A percentile compares a stretch with the other conserved stretches of the same genome.
Evolutionary conservation across 1,139 yeast species (phyloP).

Genomic region (Candida smagusa): DNA sequence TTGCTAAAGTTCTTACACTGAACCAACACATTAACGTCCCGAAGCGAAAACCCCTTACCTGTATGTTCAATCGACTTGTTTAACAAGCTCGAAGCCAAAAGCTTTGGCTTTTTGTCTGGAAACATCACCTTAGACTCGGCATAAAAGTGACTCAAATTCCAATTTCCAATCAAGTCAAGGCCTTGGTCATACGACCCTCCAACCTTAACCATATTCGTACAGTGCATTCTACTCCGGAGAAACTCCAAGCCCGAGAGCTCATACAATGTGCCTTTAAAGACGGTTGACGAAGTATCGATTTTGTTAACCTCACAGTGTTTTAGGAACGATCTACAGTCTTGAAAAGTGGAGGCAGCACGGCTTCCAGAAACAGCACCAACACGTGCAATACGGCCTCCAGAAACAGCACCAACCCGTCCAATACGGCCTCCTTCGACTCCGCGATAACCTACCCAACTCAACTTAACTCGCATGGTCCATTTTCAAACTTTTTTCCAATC

Average conservation of each 20-base stretch:
- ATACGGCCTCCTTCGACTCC: too few species aligned
- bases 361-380: too few species aligned
- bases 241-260: slow-evolving; percentile 55
- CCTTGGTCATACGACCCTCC: slow-evolving; percentile 81
- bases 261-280: slow-evolving; percentile 67
- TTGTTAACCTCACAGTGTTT: slow-evolving; percentile 24
- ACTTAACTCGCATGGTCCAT: too few species aligned
- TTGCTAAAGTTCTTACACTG: slow-evolving; percentile 56
- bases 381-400: too few species aligned
- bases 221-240: slow-evolving; percentile 37
- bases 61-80: slow-evolving; percentile 6
- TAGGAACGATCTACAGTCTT: slow-evolving; percentile 27
- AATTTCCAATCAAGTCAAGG: slow-evolving; percentile 60
- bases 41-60: slow-evolving; percentile 17
- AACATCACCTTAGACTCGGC: slow-evolving; percentile 4
- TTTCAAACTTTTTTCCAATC: too few species aligned
- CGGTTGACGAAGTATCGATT: slow-evolving; percentile 35
- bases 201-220: slow-evolving; percentile 36
- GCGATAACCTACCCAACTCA: too few species aligned
- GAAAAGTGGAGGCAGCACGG: slow-evolving; percentile 6
- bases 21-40: slow-evolving; percentile 39
- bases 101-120: slow-evolving; percentile 3
- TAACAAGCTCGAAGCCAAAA: slow-evolving; percentile 8
- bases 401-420: too few species aligned
- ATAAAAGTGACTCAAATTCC: slow-evolving; percentile 45